Conservation (phyloP, 2,329 filamentous ascomycete genomes). For the Colletotrichum brevisporum region DNA sequence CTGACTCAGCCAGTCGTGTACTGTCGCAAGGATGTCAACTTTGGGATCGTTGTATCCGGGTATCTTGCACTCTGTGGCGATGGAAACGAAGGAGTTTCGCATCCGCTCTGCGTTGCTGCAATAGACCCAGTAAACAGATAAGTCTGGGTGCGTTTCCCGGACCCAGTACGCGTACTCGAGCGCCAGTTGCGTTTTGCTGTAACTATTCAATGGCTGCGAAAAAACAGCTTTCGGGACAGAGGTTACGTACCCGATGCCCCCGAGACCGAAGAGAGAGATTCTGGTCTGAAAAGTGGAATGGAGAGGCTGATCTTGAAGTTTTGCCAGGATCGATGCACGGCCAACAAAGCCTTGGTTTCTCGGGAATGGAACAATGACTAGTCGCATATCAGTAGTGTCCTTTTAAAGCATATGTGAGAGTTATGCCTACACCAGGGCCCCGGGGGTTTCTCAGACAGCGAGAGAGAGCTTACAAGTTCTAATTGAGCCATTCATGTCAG, state of each 20-base stretch:
- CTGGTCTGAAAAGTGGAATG: neutral
- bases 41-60: constrained; percentile 45
- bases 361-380: constrained; percentile 41
- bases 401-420: neutral
- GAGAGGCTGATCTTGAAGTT: constrained; percentile 25
- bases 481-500: neutral
- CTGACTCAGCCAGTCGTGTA: constrained; percentile 48
- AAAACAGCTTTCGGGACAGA: neutral
- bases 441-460: neutral
- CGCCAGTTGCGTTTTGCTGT: constrained; percentile 51
- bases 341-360: constrained; percentile 38
- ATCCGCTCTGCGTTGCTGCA: constrained; percentile 49
- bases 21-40: constrained; percentile 43
- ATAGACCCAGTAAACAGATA: constrained; percentile 53
- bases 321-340: constrained; percentile 24
- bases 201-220: constrained; percentile 18
- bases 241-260: constrained; percentile 44
- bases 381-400: neutral
- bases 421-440: neutral
- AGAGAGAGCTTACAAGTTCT: neutral
- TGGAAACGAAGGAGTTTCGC: constrained; percentile 44
- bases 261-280: constrained; percentile 44
- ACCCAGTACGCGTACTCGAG: constrained; percentile 48
- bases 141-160: constrained; percentile 38
- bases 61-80: constrained; percentile 46